Conservation (phyloP, 108 stramenopile species). For the Nitzschia palea region DNA sequence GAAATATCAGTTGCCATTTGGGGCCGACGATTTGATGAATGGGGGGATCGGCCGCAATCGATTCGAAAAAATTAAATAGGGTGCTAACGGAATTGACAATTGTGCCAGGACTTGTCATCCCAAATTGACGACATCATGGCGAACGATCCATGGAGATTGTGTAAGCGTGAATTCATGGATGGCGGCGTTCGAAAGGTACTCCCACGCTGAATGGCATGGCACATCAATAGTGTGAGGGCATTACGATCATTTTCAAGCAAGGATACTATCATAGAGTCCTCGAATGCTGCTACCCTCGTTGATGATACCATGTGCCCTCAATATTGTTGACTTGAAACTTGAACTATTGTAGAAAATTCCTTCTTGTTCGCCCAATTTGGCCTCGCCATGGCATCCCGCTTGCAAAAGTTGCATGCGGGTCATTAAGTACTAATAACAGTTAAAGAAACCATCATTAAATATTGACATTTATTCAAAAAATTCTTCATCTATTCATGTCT, state of each 20-base stretch:
- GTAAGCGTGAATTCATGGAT: constrained; percentile 4
- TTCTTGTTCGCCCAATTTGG: too few relatives aligned
- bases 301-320: not conserved
- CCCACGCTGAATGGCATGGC: constrained; percentile 34
- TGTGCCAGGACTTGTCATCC: constrained; percentile 48
- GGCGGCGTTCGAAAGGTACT: constrained; percentile 7
- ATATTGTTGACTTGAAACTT: too few relatives aligned
- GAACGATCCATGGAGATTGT: constrained; percentile 22
- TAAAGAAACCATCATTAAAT: too few relatives aligned
- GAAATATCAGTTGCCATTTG: constrained; percentile 26
- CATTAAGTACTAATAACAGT: too few relatives aligned
- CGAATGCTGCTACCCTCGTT: too few relatives aligned
- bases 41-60: constrained; percentile 5
- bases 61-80: constrained; percentile 41
- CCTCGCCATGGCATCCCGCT: too few relatives aligned
- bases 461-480: too few relatives aligned
- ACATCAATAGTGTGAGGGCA: constrained; percentile 29
- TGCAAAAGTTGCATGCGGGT: too few relatives aligned
- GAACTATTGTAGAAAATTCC: too few relatives aligned
- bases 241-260: constrained; percentile 37
- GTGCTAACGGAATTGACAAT: constrained; percentile 19
- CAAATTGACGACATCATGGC: constrained; percentile 45
- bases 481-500: too few relatives aligned
- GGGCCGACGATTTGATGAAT: constrained; percentile 1
- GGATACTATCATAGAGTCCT: too few relatives aligned